Base-by-base conservation (phyloP, 2,329 filamentous ascomycete genomes). In the Trichoderma koningii region DNA sequence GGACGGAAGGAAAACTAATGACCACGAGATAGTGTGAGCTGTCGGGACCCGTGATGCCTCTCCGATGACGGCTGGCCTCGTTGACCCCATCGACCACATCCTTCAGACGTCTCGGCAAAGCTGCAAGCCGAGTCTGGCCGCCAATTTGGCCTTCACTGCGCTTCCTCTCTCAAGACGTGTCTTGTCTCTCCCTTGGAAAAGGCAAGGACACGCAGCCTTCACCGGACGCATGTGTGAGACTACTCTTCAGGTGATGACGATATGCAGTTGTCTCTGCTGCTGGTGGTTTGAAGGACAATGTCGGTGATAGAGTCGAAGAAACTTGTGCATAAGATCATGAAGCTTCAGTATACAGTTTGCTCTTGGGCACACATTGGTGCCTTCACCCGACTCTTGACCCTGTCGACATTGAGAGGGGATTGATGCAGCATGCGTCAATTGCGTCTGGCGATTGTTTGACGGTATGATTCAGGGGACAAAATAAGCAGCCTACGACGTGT, bases 201-300 rank as follows among this genome's bases (percentile, higher is more conserved):
- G 57, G 45, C 19, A 45, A 48, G 55, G 47, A 53, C 50, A 23
- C 38, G 59, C 59, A 55, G 50, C 41, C 26, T 5, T 55, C 41
- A 55, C 50, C 23, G 41, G 41, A 19, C 26, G 59, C 50, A 63
- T 44, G 50, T 53, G 56, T 63, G 50, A 61, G 59, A 53, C 59
- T 28, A n/a, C 59, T 63, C 47, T 21, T 41, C 50, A 7, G 26
- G 26, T 41, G 5, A 19, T 52, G 41, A 38, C 53, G 21, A 26
- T 3, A 3, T 23, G 21, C 21, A 38, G 19, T 26, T 47, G n/a
- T 2, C 17, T 48, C 48, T 26, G 14, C 3, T 42, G 14, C 14
- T 44, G n/a, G 7, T 23, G 9, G 15, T 41, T 47, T 55, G 9
- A 55, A 38, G 23, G 26, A 28, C 41, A 21, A 38, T 12, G 4